These are phyloP conservation scores for Cladophialophora chaetospira DNA, from an alignment of 2,329 filamentous ascomycete species.

Conservation along the genomic window DNA sequence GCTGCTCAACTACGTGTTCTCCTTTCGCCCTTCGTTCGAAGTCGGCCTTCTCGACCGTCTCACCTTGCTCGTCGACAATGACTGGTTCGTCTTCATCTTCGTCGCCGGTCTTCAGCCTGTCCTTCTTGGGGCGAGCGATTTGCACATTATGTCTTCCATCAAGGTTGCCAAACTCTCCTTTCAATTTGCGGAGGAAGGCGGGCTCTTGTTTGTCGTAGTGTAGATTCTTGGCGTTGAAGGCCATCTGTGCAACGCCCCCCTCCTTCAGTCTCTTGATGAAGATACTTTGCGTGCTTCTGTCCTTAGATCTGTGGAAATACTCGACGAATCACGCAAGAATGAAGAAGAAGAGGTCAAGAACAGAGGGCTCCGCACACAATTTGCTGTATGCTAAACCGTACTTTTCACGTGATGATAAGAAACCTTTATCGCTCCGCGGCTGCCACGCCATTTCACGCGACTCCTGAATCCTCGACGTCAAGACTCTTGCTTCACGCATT, in stretches of 20 bases:
- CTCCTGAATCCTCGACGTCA: conserved; percentile 13
- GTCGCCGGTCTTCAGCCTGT: conserved; percentile 32
- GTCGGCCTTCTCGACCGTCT: conserved; percentile 30
- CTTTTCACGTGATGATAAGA: conserved; percentile 17
- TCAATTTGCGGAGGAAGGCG: conserved; percentile 31
- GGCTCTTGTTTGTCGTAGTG: conserved; percentile 33
- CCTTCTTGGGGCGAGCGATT: conserved; percentile 31
- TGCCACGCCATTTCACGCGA: neutral
- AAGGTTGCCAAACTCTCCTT: conserved; percentile 27
- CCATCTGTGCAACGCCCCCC: conserved; percentile 9
- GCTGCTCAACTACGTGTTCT: neutral
- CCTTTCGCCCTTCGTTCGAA: conserved; percentile 26
- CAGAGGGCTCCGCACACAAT: no score
- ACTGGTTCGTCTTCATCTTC: conserved; percentile 34
- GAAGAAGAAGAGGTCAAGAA: neutral
- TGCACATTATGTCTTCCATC: conserved; percentile 32
- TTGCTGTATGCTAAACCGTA: neutral
- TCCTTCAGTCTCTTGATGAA: no score
- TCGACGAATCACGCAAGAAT: no score
- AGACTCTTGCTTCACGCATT: neutral
- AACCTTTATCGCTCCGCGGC: neutral
- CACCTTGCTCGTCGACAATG: conserved; percentile 33
- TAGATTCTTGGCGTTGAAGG: conserved; percentile 31
- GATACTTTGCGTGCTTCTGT: no score
- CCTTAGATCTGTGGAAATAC: no score